Percentiles rank a stretch among this genome's conserved stretches.
Evolutionary conservation across 1,139 yeast genomes (phyloP).

Genomic region (Geotrichum armillariae): DNA sequence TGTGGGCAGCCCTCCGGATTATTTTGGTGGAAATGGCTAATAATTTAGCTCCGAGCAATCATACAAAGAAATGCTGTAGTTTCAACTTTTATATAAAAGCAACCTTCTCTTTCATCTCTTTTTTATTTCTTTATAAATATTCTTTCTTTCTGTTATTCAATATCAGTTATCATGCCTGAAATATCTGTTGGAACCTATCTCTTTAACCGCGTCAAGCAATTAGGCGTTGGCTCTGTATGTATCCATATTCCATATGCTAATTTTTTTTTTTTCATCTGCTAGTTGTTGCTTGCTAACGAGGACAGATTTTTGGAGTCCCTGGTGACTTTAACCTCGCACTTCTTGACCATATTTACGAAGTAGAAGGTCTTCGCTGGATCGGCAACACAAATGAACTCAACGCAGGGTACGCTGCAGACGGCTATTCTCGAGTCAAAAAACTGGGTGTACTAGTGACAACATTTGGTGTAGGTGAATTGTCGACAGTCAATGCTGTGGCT

Average conservation of each 20-base stretch:
- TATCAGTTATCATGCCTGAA: conserved; percentile 14
- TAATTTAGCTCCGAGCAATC: no score
- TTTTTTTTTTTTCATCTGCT: not conserved
- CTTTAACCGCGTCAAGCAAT: conserved; percentile 48
- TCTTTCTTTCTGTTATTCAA: not conserved
- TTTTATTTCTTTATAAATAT: not conserved
- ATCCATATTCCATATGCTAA: not conserved
- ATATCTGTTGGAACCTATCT: conserved; percentile 53
- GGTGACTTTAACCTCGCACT: conserved; percentile 61
- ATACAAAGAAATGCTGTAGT: no score
- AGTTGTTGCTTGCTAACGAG: conserved; percentile 1
- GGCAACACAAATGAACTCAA: conserved; percentile 53
- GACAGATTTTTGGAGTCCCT: conserved; percentile 50
- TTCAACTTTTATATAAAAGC: no score
- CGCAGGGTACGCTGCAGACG: conserved; percentile 66
- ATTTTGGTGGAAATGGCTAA: no score
- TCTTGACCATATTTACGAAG: conserved; percentile 54
- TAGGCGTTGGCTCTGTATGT: conserved; percentile 44
- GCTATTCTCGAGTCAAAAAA: conserved; percentile 62
- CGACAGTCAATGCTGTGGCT: conserved; percentile 67
- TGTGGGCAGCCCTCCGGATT: no score
- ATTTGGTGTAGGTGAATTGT: conserved; percentile 72
- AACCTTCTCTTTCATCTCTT: not conserved
- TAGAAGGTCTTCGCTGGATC: conserved; percentile 43
- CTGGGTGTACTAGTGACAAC: conserved; percentile 63